Evolutionary conservation across 805 yeast species (phyloP), one percentile per base, ranked within the genome.

Genomic region (Yarrowia sp.): DNA sequence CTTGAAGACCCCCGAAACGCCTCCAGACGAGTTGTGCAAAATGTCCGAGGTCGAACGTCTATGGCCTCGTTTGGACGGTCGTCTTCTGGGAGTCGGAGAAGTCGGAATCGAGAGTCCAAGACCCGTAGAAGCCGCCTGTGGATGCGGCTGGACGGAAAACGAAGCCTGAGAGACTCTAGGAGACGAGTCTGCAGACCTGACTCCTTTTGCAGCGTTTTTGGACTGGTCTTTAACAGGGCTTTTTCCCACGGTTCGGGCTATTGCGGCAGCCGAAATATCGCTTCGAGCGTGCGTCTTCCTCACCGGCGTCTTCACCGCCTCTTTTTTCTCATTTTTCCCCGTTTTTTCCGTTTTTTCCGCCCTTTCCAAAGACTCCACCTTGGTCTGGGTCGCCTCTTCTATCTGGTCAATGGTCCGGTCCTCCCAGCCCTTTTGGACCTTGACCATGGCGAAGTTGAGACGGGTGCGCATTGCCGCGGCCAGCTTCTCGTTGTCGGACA

Each of bases 391-490:
- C 14, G 26, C 41, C 24, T 22, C 35, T 24, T 54, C 61, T 19
- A 54, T 26, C 61, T 54, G 46, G 46, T 54, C 61, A 2, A 54
- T 24, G 10, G 61, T n/a, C 2, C 61, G 61, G 46, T 26, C 61
- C 46, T 54, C 61, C 61, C 61, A 54, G 32, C 61, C 61, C 46
- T 54, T 54, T 24, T 54, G 44, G 35, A 54, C 61, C 61, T 54
- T 54, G 61, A 54, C 61, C 61, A 54, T 36, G 46, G 61, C 61
- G 35, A 54, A 54, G 35, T 54, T 54, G 46, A 54, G 61, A 17
- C 61, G 61, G 16, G 61, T 54, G 35, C 61, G 61, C 36, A 54
- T 54, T 19, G 61, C 61, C 17, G 61, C 61, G 3, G 61, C 61
- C 61, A 54, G 46, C 61, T 54, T 54, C 28, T 54, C 61, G 46